Conservation (phyloP, 495 filamentous ascomycete species). For the Parathielavia appendiculata region DNA sequence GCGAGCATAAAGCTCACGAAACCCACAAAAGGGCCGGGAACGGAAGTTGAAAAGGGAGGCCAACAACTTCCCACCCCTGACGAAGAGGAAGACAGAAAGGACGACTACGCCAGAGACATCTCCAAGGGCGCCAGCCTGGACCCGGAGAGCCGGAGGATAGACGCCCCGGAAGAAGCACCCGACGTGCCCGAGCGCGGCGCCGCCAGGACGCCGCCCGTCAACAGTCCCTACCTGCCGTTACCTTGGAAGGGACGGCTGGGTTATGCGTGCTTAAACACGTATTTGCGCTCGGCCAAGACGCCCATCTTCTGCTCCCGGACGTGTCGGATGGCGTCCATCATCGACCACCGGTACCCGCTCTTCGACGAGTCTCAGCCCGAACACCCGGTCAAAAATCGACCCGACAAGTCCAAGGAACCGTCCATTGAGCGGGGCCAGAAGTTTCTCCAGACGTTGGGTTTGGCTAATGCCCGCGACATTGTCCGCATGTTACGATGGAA, state of each 20-base stretch:
- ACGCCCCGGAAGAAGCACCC: constrained; percentile 26
- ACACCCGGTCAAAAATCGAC: constrained; percentile 76
- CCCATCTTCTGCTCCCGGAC: constrained; percentile 89
- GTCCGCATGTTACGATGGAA: constrained; percentile 89
- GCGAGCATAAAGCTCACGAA: background rate
- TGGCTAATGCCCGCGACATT: constrained; percentile 80
- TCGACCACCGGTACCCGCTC: constrained; percentile 82
- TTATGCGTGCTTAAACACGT: constrained; percentile 91
- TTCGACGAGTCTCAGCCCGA: constrained; percentile 67
- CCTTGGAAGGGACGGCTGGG: constrained; percentile 92
- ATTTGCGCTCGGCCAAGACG: constrained; percentile 78
- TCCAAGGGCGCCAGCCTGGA: background rate
- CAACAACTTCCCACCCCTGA: constrained; percentile 13
- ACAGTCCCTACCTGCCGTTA: constrained; percentile 80
- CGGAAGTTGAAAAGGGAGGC: background rate
- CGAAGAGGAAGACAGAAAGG: constrained; percentile 1
- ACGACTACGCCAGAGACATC: background rate
- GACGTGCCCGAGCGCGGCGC: constrained; percentile 45
- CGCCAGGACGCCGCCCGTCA: constrained; percentile 64
- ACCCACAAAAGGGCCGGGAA: background rate
- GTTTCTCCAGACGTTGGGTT: constrained; percentile 71
- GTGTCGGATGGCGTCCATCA: constrained; percentile 83
- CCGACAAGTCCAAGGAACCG: constrained; percentile 63
- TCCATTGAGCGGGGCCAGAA: constrained; percentile 55
- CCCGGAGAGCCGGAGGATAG: background rate